Evolutionary conservation across 164 flowering plant species (phyloP).

Genomic region (Annona cherimola): DNA sequence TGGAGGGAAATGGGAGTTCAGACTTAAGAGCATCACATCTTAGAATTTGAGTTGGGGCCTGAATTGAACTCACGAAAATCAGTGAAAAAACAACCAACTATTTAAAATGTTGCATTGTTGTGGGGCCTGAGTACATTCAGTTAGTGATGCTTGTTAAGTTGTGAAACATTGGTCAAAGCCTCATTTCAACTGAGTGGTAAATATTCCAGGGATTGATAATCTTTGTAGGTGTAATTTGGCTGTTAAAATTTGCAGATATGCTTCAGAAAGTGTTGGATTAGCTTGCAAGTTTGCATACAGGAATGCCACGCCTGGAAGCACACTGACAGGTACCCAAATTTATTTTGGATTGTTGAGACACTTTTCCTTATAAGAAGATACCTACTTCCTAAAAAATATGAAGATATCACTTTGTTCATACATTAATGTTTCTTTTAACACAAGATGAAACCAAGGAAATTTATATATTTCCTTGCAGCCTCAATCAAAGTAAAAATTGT

Average conservation of each 20-base stretch:
- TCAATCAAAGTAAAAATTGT: too few relatives aligned
- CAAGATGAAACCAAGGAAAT: too few relatives aligned
- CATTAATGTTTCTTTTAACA: too few relatives aligned
- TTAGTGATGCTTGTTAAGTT: not conserved
- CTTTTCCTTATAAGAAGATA: too few relatives aligned
- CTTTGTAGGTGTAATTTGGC: too few relatives aligned
- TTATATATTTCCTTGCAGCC: too few relatives aligned
- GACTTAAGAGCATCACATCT: not conserved
- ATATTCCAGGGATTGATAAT: too few relatives aligned
- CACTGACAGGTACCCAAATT: constrained; percentile 55
- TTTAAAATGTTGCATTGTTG: not conserved
- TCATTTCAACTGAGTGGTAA: not conserved
- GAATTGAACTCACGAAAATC: not conserved
- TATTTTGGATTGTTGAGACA: too few relatives aligned
- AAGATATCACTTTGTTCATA: too few relatives aligned
- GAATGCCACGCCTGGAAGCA: constrained; percentile 85
- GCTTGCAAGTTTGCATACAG: constrained; percentile 94
- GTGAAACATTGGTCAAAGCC: not conserved
- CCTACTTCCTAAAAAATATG: too few relatives aligned
- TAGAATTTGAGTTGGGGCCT: not conserved
- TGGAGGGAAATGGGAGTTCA: not conserved
- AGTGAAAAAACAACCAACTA: not conserved
- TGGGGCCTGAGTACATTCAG: not conserved
- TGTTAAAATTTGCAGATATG: constrained; percentile 52
- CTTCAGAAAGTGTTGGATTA: constrained; percentile 73